phyloP scores from a whole-genome alignment of 441 rosid genomes.

The Syzygium syzygioides region DNA sequence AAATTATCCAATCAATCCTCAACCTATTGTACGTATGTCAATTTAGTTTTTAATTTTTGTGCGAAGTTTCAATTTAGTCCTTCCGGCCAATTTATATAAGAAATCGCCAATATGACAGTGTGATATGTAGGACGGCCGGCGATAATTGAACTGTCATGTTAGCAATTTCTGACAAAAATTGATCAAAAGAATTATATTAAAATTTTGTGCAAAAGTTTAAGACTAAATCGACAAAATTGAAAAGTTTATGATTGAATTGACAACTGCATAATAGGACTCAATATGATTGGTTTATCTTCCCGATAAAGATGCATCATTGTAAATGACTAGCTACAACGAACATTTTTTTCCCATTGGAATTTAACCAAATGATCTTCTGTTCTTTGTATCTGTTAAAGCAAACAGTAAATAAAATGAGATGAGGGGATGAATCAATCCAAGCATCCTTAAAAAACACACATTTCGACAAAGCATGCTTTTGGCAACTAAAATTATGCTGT shows the following conservation, averaged over 20 bases:
- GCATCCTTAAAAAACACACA: background rate
- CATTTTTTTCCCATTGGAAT: background rate
- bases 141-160: background rate
- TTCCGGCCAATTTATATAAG: background rate
- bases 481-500: background rate
- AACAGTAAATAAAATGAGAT: background rate
- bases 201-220: background rate
- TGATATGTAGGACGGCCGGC: fast-evolving
- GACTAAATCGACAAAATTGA: background rate
- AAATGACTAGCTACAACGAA: background rate
- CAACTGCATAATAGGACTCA: fast-evolving
- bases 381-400: background rate
- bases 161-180: too few species aligned
- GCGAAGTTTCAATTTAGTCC: background rate
- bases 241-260: fast-evolving
- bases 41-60: background rate
- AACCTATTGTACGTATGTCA: background rate
- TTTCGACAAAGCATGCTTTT: background rate
- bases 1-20: background rate
- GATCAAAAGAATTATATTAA: too few species aligned
- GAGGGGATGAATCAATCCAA: background rate
- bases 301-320: background rate
- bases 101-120: background rate
- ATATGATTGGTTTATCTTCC: background rate
- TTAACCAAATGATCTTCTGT: background rate